Evolutionary conservation across 2,329 filamentous ascomycete species (phyloP).

Genomic region (Teratosphaeria destructans): DNA sequence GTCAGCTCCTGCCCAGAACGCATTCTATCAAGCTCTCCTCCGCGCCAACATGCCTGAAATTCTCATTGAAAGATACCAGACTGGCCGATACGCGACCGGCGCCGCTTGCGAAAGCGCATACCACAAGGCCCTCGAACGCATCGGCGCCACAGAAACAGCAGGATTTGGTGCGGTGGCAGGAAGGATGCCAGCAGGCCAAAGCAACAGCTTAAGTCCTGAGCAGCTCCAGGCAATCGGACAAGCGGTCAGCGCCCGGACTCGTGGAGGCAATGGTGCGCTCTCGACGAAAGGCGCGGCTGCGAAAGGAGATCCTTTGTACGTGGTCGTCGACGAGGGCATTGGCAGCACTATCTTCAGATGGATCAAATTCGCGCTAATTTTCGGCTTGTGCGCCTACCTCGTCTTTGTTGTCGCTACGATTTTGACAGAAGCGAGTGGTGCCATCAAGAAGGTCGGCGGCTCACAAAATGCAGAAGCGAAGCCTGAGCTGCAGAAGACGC

Average conservation of each 20-base stretch:
- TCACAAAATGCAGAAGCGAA: slow-evolving; percentile 72
- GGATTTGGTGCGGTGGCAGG: slow-evolving; percentile 11
- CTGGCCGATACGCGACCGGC: slow-evolving; percentile 74
- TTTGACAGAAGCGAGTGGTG: slow-evolving; percentile 68
- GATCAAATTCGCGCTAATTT: slow-evolving; percentile 76
- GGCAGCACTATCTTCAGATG: slow-evolving; percentile 75
- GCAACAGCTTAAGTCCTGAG: slow-evolving; percentile 42
- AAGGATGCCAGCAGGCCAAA: slow-evolving; percentile 25
- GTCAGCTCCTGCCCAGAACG: slow-evolving; percentile 80
- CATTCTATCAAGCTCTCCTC: slow-evolving; percentile 84
- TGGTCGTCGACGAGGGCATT: slow-evolving; percentile 85
- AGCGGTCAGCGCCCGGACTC: slow-evolving; percentile 62
- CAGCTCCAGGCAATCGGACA: slow-evolving; percentile 72
- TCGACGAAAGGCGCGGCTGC: slow-evolving; percentile 51
- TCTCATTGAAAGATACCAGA: slow-evolving; percentile 79
- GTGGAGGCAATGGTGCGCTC: slow-evolving; percentile 55
- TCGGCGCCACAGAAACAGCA: slow-evolving; percentile 40
- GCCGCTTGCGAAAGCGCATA: slow-evolving; percentile 68
- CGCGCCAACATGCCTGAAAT: slow-evolving; percentile 91
- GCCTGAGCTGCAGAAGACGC: slow-evolving; percentile 81
- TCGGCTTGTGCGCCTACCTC: slow-evolving; percentile 68
- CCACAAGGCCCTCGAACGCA: slow-evolving; percentile 57
- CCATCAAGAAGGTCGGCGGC: slow-evolving; percentile 67
- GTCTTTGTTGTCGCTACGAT: slow-evolving; percentile 70
- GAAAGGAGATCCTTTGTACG: slow-evolving; percentile 81